Evolutionary conservation across 768 basidiomycete genomes (phyloP), one percentile per base, ranked within the genome.

Genomic region (Cystofilobasidium macerans): DNA sequence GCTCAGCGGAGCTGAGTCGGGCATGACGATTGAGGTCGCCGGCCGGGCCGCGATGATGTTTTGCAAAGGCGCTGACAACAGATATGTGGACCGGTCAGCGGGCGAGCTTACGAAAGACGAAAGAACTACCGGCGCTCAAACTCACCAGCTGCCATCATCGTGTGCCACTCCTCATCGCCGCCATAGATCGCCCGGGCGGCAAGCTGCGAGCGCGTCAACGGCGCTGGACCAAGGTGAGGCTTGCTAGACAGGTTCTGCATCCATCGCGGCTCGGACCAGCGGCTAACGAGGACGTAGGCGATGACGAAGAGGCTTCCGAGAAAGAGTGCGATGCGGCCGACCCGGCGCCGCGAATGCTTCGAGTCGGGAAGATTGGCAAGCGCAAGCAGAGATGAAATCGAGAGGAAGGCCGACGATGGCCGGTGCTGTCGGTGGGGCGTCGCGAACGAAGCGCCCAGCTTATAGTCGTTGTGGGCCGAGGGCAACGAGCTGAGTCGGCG

Each of bases 1-100:
- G 35, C 36, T 59, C 12, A 65, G 48, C 16, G 64, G 47, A 22
- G 35, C 35, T 1, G 61, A 47, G 26, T 56, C 24, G n/a, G 54
- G 12, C 4, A 20, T 28, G 24, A 20, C 16, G 38, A 32, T 3
- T 26, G 38, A 40, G 2, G 30, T 18, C 33, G 42, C 24, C 6
- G 45, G 45, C 5, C 45, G 45, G n/a, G 45, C 45, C 22, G 45
- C 22, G 45, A n/a, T 7, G 22, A 24, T n/a, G n/a, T 8, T n/a
- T 9, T 47, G 45, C 45, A 47, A 5, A n/a, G n/a, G 22, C 9
- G n/a, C 45, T 47, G 42, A 16, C 38, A 40, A 16, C 8, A 40
- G 9, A 40, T 8, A 40, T 16, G 38, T 40, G 16, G 38, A 16
- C 8, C 16, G 9, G 38, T 40, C 38, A 40, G 38, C 38, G 8